Base-by-base conservation (phyloP, 2,329 filamentous ascomycete species). In the Colletotrichum sp. region DNA sequence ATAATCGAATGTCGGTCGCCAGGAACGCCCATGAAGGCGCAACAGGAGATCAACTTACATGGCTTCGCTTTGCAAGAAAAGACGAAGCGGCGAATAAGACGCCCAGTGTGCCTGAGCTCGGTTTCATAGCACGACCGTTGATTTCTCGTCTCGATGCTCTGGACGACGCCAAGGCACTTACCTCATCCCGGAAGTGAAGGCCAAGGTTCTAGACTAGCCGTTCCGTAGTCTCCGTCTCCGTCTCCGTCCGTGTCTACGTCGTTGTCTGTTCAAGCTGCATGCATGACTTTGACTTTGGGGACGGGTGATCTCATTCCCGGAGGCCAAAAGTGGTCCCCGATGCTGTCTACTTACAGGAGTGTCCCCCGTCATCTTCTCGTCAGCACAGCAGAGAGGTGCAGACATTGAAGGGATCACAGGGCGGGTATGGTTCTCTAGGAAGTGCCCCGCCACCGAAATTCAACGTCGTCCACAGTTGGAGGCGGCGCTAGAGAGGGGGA, bases 261-360 rank as follows among this genome's bases (percentile, higher is more conserved):
- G 67, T 28, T 38, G 16, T n/a, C n/a, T 67, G 15, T 43, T 60
- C 36, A n/a, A n/a, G 36, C 36, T 52, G 48, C 61, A 13, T 72
- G 72, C 52, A 21, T 71, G 72, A 67, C 28, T 32, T 61, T 72
- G 72, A 72, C 67, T 66, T 60, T 61, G 60, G 28, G 52, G 60
- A 66, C 60, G 34, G 67, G 67, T 15, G 55, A 55, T 38, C 30
- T 63, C 38, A 43, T 30, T 26, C 24, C 12, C 38, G 38, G 52
- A 38, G 32, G 30, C 63, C 10, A 57, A 43, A 63, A 57, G 52
- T 43, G 55, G 36, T 34, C n/a, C n/a, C 61, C 24, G 55, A 72
- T 52, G 48, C 28, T 61, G 26, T 34, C 16, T 32, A 30, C 16
- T 61, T 48, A 26, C 38, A 69, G 13, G 28, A 36, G 5, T 9